Evolutionary conservation across 495 filamentous ascomycete genomes (phyloP).

Genomic region (Platismatia glauca): DNA sequence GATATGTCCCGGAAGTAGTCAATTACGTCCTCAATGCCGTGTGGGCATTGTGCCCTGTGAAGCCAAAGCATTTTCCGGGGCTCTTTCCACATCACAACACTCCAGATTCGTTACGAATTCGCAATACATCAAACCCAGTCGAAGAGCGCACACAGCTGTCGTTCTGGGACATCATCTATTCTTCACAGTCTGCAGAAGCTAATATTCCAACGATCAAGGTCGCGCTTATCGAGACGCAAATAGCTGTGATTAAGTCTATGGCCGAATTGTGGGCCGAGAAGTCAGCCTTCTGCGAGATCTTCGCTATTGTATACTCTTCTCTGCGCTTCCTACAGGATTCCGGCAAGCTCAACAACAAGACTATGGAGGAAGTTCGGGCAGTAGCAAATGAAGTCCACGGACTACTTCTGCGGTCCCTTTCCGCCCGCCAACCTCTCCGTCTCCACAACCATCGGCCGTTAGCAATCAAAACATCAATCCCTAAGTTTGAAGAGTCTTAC

Average conservation of each 20-base stretch:
- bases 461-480: constrained; percentile 78
- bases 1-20: constrained; percentile 80
- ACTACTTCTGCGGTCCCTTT: constrained; percentile 46
- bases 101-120: constrained; percentile 42
- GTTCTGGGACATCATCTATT: constrained; percentile 46
- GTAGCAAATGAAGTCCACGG: constrained; percentile 29
- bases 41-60: constrained; percentile 52
- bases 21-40: constrained; percentile 73
- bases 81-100: constrained; percentile 57
- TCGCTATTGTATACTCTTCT: constrained; percentile 49
- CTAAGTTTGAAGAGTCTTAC: constrained; percentile 95
- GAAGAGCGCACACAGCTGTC: constrained; percentile 28
- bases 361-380: constrained; percentile 5
- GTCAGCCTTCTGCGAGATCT: constrained; percentile 65
- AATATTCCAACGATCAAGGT: constrained; percentile 44
- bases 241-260: constrained; percentile 49
- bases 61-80: constrained; percentile 36
- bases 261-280: constrained; percentile 56
- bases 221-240: constrained; percentile 48
- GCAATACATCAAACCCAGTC: constrained; percentile 22
- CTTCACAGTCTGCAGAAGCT: constrained; percentile 24
- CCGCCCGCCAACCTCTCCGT: constrained; percentile 64
- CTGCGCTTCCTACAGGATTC: constrained; percentile 43
- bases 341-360: constrained; percentile 37
- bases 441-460: constrained; percentile 85